Evolutionary conservation across 805 yeast genomes (phyloP).

Genomic region (Starmerella scarabaei): DNA sequence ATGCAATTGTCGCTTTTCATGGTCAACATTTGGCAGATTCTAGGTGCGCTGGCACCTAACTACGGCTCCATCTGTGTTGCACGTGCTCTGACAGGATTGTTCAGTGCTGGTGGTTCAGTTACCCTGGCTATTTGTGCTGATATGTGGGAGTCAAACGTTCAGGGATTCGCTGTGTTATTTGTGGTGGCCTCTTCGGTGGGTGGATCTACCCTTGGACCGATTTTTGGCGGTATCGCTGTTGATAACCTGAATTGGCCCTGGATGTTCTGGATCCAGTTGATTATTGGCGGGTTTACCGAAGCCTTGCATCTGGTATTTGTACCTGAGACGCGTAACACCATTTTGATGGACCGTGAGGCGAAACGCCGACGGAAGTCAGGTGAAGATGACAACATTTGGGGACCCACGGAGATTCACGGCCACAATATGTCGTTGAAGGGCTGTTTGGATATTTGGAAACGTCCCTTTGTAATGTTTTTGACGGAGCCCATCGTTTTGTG

Average conservation of each 20-base stretch:
- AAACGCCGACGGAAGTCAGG: conserved; percentile 29
- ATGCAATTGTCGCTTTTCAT: conserved; percentile 42
- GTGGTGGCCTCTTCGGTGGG: conserved; percentile 38
- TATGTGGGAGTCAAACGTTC: conserved; percentile 32
- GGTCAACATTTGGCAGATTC: conserved; percentile 33
- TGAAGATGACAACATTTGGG: conserved; percentile 28
- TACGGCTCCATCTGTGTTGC: conserved; percentile 44
- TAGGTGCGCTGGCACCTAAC: conserved; percentile 47
- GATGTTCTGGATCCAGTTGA: conserved; percentile 46
- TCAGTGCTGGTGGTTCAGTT: conserved; percentile 42
- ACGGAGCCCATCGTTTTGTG: conserved; percentile 32
- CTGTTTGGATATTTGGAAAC: conserved; percentile 24
- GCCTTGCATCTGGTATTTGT: conserved; percentile 29
- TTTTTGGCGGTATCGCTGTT: conserved; percentile 42
- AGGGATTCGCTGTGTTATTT: conserved; percentile 40
- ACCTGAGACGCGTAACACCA: conserved; percentile 28
- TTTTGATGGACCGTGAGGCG: conserved; percentile 31
- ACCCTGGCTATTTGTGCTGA: conserved; percentile 56
- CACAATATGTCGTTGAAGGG: conserved; percentile 9
- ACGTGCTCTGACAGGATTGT: conserved; percentile 50
- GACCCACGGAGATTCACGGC: conserved; percentile 26
- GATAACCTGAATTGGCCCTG: conserved; percentile 46
- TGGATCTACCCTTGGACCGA: conserved; percentile 38
- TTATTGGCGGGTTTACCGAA: conserved; percentile 39
- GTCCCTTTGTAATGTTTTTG: conserved; percentile 32